Percentiles rank a stretch among this genome's conserved stretches.
These are phyloP conservation scores for Arxiozyma slooffiae DNA, from an alignment of 1,139 yeast species.

Conservation along the genomic window DNA sequence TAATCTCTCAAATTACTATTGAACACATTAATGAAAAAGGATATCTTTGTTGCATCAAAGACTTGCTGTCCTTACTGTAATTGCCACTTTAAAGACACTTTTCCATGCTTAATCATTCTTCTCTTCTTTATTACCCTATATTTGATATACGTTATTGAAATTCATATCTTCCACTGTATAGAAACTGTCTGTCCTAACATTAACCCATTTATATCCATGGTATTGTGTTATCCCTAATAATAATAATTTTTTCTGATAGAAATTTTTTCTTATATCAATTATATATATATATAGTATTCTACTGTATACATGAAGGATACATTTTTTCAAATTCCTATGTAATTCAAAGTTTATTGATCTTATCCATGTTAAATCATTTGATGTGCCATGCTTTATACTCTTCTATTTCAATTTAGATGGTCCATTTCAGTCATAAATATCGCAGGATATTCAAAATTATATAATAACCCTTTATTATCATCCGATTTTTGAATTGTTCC, in stretches of 20 bases:
- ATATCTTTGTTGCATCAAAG: conserved; percentile 80
- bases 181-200: conserved; percentile 11
- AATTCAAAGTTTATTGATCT: conserved; percentile 38
- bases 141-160: background rate
- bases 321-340: conserved; percentile 16
- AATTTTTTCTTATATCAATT: conserved; percentile 49
- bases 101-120: conserved; percentile 19
- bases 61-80: conserved; percentile 65
- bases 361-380: conserved; percentile 54
- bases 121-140: background rate
- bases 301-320: conserved; percentile 7
- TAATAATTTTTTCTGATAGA: too few species aligned
- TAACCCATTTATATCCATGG: conserved; percentile 23
- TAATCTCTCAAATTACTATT: conserved; percentile 43
- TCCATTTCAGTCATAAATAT: too few species aligned
- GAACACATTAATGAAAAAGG: conserved; percentile 53
- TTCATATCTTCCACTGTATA: background rate
- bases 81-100: conserved; percentile 51
- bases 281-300: conserved; percentile 10
- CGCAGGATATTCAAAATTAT: too few species aligned
- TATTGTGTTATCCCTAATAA: conserved; percentile 18
- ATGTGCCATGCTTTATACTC: conserved; percentile 40
- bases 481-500: too few species aligned
- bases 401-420: too few species aligned
- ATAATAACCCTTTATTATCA: too few species aligned